phyloP scores from a whole-genome alignment of 2,329 filamentous ascomycete species.

The Alternaria brassicicola region DNA sequence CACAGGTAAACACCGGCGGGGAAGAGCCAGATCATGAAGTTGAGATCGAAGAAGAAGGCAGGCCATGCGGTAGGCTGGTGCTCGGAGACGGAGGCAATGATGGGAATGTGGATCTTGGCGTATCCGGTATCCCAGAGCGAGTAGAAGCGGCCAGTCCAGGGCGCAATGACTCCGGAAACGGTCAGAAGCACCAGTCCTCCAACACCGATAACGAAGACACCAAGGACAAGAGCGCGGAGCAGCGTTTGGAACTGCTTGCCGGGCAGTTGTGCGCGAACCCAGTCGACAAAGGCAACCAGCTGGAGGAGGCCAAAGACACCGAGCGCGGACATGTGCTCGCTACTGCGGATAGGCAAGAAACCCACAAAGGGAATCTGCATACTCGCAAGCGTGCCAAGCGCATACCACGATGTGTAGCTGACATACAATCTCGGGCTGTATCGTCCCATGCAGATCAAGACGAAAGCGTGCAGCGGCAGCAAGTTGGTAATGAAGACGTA shows the following conservation, averaged over 20 bases:
- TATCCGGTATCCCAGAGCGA: conserved; percentile 99
- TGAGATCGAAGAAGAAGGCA: conserved; percentile 98
- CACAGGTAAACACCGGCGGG: conserved; percentile 97
- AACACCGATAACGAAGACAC: conserved; percentile 75
- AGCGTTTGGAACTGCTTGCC: conserved; percentile 94
- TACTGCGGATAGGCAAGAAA: conserved; percentile 93
- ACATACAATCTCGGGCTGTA: conserved; percentile 95
- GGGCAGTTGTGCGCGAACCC: conserved; percentile 83
- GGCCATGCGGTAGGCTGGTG: conserved; percentile 99
- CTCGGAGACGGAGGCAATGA: conserved; percentile 99
- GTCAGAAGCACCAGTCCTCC: conserved; percentile 81
- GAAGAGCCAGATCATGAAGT: conserved; percentile 98
- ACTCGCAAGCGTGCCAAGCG: conserved; percentile 90
- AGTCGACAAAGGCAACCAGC: conserved; percentile 89
- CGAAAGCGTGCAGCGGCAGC: conserved; percentile 90
- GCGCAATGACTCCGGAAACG: conserved; percentile 87
- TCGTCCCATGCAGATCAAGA: conserved; percentile 93
- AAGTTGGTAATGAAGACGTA: conserved; percentile 99
- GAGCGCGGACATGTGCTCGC: conserved; percentile 97
- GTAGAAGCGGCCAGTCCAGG: conserved; percentile 98
- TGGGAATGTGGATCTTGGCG: conserved; percentile 98
- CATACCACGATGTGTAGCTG: conserved; percentile 98
- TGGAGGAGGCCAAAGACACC: conserved; percentile 96
- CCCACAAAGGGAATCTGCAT: conserved; percentile 99
- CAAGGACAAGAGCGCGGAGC: conserved; percentile 74